These are phyloP conservation scores for Hygrophila difformis DNA, from an alignment of 257 asterid species.

Conservation along the genomic window DNA sequence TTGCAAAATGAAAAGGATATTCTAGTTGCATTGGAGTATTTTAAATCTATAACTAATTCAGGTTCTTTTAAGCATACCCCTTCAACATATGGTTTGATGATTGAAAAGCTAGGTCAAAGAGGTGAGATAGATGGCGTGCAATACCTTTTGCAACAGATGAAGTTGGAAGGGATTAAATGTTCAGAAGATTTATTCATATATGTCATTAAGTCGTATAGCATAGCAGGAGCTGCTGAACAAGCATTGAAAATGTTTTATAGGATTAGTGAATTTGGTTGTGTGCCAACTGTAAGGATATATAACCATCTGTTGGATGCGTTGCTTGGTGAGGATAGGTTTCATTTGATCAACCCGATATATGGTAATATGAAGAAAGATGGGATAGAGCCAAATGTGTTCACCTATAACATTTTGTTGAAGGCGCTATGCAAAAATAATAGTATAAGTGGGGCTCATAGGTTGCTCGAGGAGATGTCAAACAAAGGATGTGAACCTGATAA, in stretches of 20 bases:
- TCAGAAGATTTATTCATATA: conserved; percentile 56
- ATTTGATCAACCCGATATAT: conserved; percentile 66
- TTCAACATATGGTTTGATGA: conserved; percentile 57
- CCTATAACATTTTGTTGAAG: conserved; percentile 80
- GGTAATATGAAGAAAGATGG: conserved; percentile 82
- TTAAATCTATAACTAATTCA: conserved; percentile 50
- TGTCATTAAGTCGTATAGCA: conserved; percentile 54
- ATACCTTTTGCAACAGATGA: conserved; percentile 82
- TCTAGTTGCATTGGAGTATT: conserved; percentile 45
- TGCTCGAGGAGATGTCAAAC: conserved; percentile 81
- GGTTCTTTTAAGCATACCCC: conserved; percentile 64
- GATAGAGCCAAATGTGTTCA: conserved; percentile 73
- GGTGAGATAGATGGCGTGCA: conserved; percentile 68
- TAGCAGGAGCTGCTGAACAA: conserved; percentile 46
- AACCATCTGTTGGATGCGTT: conserved; percentile 76
- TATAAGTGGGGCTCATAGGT: conserved; percentile 49
- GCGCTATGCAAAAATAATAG: conserved; percentile 75
- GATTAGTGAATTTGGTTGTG: conserved; percentile 70
- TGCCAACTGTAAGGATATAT: conserved; percentile 70
- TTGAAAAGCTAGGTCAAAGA: conserved; percentile 48
- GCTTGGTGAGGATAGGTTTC: conserved; percentile 67
- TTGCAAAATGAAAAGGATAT: conserved; percentile 43
- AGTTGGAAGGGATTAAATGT: conserved; percentile 52
- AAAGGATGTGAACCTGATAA: conserved; percentile 78
- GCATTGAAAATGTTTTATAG: conserved; percentile 71